A percentile compares a stretch with the other conserved stretches of the same genome.
Evolutionary conservation across 2,329 filamentous ascomycete genomes (phyloP).

Genomic region (Bertia moriformis): DNA sequence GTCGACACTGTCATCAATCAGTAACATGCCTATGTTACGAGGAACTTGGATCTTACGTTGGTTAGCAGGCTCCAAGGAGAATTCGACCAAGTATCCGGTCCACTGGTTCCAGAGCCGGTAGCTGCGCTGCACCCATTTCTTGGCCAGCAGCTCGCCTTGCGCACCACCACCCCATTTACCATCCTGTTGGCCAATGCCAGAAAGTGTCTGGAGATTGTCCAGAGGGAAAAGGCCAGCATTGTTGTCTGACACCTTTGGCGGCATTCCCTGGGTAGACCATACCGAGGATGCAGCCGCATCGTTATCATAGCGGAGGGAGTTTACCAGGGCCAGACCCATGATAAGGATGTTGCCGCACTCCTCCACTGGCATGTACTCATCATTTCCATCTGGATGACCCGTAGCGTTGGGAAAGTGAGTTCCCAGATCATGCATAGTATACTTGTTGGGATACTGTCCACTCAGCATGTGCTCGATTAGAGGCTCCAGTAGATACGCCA

Average conservation of each 20-base stretch:
- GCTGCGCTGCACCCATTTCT: conserved; percentile 28
- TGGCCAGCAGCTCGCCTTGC: conserved; percentile 17
- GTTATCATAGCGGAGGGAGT: conserved; percentile 53
- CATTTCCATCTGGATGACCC: conserved; percentile 52
- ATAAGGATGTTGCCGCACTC: conserved; percentile 67
- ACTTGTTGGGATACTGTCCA: conserved; percentile 71
- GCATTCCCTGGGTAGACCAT: conserved; percentile 22
- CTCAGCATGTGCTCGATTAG: conserved; percentile 69
- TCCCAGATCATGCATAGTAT: conserved; percentile 66
- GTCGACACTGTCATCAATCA: conserved; percentile 35
- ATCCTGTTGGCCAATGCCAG: conserved; percentile 46
- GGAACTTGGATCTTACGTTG: conserved; percentile 23
- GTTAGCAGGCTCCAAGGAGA: conserved; percentile 53
- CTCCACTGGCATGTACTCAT: conserved; percentile 65
- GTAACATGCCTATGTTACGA: neutral
- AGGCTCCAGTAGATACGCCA: conserved; percentile 66
- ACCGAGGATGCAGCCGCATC: conserved; percentile 45
- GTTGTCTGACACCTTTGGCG: conserved; percentile 14
- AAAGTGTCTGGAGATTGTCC: conserved; percentile 9
- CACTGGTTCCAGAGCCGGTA: conserved; percentile 64
- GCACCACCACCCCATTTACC: conserved; percentile 21
- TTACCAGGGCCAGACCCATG: conserved; percentile 64
- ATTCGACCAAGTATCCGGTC: conserved; percentile 60
- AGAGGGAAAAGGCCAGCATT: conserved; percentile 5
- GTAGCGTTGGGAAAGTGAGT: conserved; percentile 64